Evolutionary conservation across 1,284 basidiomycete species (phyloP).

Genomic region (Lignosus rhinocerotis): DNA sequence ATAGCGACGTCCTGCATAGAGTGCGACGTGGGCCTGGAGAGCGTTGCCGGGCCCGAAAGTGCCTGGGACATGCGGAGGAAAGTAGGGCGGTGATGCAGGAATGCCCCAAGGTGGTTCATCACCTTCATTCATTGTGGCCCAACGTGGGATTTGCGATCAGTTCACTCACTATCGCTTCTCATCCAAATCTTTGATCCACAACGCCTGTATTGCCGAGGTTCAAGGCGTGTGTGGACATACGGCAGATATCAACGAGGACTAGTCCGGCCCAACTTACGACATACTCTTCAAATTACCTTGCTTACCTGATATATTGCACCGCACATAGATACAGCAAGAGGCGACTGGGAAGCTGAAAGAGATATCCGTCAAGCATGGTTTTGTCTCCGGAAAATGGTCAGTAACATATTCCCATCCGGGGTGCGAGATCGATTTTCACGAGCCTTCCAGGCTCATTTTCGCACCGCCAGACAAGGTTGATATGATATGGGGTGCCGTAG

Average conservation of each 20-base stretch:
- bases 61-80: no score
- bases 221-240: no score
- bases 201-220: no score
- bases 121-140: neutral
- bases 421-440: neutral
- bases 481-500: conserved; percentile 56
- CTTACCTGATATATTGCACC: no score
- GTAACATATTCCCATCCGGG: neutral
- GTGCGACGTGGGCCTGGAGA: no score
- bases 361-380: conserved; percentile 53
- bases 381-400: conserved; percentile 68
- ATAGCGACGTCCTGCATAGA: no score
- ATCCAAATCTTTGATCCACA: no score
- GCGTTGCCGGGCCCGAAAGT: no score
- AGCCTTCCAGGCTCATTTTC: conserved; percentile 57
- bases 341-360: conserved; percentile 57
- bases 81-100: no score
- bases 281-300: no score
- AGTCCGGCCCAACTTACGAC: no score
- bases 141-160: no score
- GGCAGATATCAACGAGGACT: neutral
- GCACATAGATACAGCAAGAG: conserved; percentile 53
- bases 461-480: conserved; percentile 61
- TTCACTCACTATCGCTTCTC: neutral
- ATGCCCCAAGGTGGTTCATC: neutral